These are phyloP conservation scores for Saccharomycopsis vini DNA, from an alignment of 805 yeast genomes.

Conservation along the genomic window DNA sequence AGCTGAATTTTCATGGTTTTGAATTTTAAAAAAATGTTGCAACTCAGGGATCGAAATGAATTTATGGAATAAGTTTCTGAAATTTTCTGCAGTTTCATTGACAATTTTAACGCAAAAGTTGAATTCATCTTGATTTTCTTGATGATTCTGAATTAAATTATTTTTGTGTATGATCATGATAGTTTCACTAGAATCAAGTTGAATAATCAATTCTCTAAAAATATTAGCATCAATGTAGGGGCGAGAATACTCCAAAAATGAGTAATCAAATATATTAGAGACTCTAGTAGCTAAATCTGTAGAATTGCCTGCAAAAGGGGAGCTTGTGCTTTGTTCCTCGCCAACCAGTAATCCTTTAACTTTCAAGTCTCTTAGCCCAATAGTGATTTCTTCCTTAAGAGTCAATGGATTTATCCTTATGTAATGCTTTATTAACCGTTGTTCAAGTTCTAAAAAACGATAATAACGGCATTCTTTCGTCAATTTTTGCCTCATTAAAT, in stretches of 20 bases:
- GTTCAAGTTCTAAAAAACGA: conserved; percentile 67
- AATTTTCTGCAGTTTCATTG: conserved; percentile 2
- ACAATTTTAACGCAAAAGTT: conserved; percentile 1
- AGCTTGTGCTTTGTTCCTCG: neutral
- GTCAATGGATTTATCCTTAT: conserved; percentile 45
- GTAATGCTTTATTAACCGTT: conserved; percentile 46
- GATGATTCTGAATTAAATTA: no score
- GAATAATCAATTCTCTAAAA: conserved; percentile 4
- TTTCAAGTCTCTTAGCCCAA: conserved; percentile 40
- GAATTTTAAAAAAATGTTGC: neutral
- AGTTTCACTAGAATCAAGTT: conserved; percentile 3
- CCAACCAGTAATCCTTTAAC: conserved; percentile 22
- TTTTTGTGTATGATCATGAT: conserved; percentile 1
- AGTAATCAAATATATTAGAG: neutral
- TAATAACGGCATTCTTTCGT: conserved; percentile 70
- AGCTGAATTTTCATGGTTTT: neutral
- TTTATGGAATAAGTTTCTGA: neutral
- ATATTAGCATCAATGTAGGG: conserved; percentile 9
- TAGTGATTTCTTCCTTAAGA: conserved; percentile 45
- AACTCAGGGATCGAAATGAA: neutral
- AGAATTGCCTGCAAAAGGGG: neutral
- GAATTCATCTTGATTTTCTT: neutral
- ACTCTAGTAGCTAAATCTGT: neutral
- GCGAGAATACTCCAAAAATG: conserved; percentile 4
- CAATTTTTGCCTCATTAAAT: conserved; percentile 47